A percentile compares a stretch with the other conserved stretches of the same genome.
phyloP scores from a whole-genome alignment of 345 rosid genomes.

The Gossypium thurberi region DNA sequence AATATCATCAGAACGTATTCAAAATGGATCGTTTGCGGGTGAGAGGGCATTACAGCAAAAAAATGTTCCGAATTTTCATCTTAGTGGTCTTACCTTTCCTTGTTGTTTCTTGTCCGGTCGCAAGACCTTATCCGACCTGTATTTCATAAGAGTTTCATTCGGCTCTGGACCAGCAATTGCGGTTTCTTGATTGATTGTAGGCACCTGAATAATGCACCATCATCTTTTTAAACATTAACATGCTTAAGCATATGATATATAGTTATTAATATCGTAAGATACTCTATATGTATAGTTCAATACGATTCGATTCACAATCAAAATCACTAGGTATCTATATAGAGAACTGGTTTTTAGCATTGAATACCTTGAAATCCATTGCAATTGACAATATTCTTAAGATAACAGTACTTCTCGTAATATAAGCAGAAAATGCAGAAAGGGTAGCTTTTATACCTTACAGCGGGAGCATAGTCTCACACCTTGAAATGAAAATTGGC shows the following conservation, averaged over 20 bases:
- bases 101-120: conserved; percentile 58
- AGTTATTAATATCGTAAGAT: background rate
- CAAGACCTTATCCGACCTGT: conserved; percentile 59
- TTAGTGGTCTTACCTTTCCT: conserved; percentile 46
- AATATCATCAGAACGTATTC: background rate
- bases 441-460: conserved; percentile 40
- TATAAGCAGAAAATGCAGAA: background rate
- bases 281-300: background rate
- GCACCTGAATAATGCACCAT: conserved; percentile 37
- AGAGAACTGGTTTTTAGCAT: background rate
- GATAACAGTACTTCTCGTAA: background rate
- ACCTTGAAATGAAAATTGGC: conserved; percentile 46
- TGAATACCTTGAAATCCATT: too few species aligned
- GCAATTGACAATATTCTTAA: background rate
- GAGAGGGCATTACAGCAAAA: background rate
- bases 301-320: background rate
- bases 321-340: background rate
- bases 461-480: conserved; percentile 79
- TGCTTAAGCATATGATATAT: background rate
- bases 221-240: background rate
- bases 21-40: background rate
- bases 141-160: conserved; percentile 46
- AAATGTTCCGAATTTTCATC: conserved; percentile 3
- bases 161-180: conserved; percentile 60
- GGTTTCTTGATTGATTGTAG: conserved; percentile 63